These are phyloP conservation scores for Annulohypoxylon stygium DNA, from an alignment of 495 filamentous ascomycete genomes.

Conservation along the genomic window DNA sequence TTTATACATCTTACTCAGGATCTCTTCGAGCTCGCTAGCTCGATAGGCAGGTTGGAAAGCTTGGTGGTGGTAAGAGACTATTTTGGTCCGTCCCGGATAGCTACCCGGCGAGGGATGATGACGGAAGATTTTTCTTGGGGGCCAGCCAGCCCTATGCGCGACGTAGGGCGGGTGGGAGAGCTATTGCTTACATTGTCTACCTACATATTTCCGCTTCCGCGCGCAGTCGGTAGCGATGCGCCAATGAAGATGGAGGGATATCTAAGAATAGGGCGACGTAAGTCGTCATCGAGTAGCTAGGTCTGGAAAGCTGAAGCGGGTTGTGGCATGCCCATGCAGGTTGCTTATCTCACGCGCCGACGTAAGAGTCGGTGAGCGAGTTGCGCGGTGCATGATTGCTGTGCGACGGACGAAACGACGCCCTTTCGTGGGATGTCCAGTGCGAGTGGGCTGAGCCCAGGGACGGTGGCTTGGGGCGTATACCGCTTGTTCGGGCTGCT, in stretches of 20 bases:
- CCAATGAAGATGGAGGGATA: slow-evolving; percentile 20
- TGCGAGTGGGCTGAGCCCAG: slow-evolving; percentile 30
- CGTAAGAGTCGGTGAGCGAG: slow-evolving; percentile 42
- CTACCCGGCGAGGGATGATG: background rate
- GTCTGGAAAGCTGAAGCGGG: slow-evolving; percentile 28
- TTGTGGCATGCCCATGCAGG: slow-evolving; percentile 24
- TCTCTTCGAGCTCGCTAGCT: background rate
- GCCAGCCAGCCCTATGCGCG: slow-evolving; percentile 35
- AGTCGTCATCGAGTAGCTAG: slow-evolving; percentile 7
- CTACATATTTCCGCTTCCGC: slow-evolving; percentile 20
- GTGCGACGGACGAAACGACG: slow-evolving; percentile 6
- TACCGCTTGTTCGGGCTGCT: slow-evolving; percentile 31
- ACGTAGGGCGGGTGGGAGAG: slow-evolving; percentile 13
- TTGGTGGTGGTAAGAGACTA: background rate
- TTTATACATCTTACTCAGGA: slow-evolving; percentile 30
- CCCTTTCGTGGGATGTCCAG: background rate
- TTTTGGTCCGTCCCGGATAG: slow-evolving; percentile 1
- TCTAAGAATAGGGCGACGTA: slow-evolving; percentile 37
- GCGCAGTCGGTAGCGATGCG: slow-evolving; percentile 19
- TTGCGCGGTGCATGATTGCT: background rate
- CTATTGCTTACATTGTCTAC: slow-evolving; percentile 22
- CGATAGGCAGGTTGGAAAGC: too few species aligned
- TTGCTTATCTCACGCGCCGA: slow-evolving; percentile 41
- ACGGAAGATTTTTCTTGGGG: slow-evolving; percentile 19
- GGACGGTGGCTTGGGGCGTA: slow-evolving; percentile 2